Percentiles rank a stretch among this genome's conserved stretches.
Conservation (phyloP, 208 protist species). For the Leptomonas pyrrhocoris region DNA sequence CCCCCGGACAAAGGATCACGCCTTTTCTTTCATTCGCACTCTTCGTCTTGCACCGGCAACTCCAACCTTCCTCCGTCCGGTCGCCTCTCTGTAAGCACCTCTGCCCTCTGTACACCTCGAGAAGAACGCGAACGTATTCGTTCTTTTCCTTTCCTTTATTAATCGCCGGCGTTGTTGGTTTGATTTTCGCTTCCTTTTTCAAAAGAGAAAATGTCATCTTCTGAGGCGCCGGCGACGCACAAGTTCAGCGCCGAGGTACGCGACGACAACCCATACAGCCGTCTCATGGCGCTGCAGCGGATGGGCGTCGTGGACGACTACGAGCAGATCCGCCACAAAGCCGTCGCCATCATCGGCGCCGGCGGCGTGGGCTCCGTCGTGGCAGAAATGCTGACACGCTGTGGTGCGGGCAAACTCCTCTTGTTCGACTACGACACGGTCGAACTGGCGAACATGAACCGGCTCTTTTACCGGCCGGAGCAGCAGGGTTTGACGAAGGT, state of each 20-base stretch:
- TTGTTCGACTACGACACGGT: slow-evolving; percentile 99
- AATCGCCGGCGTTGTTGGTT: no score
- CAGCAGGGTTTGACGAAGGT: slow-evolving; percentile 96
- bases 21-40: no score
- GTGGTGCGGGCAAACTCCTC: slow-evolving; percentile 97
- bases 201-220: neutral
- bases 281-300: slow-evolving; percentile 96
- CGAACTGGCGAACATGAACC: slow-evolving; percentile 98
- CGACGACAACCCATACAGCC: slow-evolving; percentile 95
- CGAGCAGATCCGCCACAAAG: slow-evolving; percentile 91
- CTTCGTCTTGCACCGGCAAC: no score
- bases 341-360: slow-evolving; percentile 94
- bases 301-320: slow-evolving; percentile 99
- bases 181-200: no score
- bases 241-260: slow-evolving; percentile 91
- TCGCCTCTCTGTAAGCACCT: no score
- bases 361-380: slow-evolving; percentile 96
- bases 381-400: slow-evolving; percentile 98
- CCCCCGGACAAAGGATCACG: no score
- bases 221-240: slow-evolving; percentile 2
- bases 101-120: no score
- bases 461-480: slow-evolving; percentile 96
- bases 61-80: no score
- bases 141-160: no score
- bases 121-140: no score